Evolutionary conservation across 202 grass and related monocot species (phyloP), one percentile per base, ranked within the genome.

Genomic region (Bolboschoenoplectus hybrid): DNA sequence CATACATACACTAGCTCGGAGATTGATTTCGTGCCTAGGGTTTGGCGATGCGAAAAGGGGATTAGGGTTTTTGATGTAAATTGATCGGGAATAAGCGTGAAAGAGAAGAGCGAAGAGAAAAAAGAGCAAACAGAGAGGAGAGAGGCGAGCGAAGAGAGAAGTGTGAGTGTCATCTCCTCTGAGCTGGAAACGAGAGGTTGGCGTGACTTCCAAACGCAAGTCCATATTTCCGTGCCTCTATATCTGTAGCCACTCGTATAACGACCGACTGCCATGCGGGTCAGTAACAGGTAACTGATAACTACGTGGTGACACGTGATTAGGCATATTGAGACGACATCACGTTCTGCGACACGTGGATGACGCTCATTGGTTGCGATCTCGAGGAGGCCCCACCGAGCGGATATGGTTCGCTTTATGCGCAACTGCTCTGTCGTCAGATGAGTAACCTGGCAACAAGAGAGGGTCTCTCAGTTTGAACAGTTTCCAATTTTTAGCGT

Each of bases 401-500:
- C 3, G 89, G 88, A 93, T 96, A 96, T 88, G 89, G 85, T 90
- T 84, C 73, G 73, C 87, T 91, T 88, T 92, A 70, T 32, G 41
- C 52, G 45, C n/a, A 84, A 77, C 68, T 64, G 7, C 16, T 26
- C 47, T 50, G 5, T 26, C 26, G 26, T 26, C 26, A 26, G 26
- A 26, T 26, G 26, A 26, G 26, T 26, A 26, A 26, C 26, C 26
- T 26, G 26, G 26, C 26, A 26, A 50, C 5, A 44, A 44, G 5
- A 44, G 43, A 44, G 43, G 3, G 43, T 44, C 43, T 44, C 1
- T 44, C 43, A 1, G 43, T 44, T 44, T 44, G 0, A 3, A 44
- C 43, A 44, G 43, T 44, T 44, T 44, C 43, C 5, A 44, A 2
- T 5, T 44, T 44, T 44, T 44, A 44, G 43, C 43, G 26, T 26